Conservation (phyloP, 495 filamentous ascomycete genomes). For the Tuber umbilicatum region DNA sequence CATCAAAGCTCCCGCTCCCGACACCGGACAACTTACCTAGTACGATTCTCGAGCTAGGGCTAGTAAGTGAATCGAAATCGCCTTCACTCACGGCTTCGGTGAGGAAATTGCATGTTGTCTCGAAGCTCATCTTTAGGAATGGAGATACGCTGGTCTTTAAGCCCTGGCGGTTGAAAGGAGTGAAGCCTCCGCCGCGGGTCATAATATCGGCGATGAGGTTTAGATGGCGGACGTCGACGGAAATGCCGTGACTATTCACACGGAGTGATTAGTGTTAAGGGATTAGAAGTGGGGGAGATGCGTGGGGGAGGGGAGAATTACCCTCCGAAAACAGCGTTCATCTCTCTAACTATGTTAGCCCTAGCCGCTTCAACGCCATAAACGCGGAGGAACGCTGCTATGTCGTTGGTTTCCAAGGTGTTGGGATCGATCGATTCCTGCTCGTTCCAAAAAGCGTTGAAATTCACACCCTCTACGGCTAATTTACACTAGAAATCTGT, state of each 20-base stretch:
- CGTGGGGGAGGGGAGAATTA: not conserved
- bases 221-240: conserved; percentile 83
- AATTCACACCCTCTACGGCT: conserved; percentile 76
- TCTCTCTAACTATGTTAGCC: conserved; percentile 75
- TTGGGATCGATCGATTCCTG: conserved; percentile 83
- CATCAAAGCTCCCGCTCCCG: conserved; percentile 88
- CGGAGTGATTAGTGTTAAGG: not conserved
- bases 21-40: conserved; percentile 72
- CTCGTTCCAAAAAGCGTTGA: conserved; percentile 76
- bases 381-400: conserved; percentile 68
- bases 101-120: conserved; percentile 89
- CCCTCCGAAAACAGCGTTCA: conserved; percentile 72
- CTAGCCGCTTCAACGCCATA: conserved; percentile 95
- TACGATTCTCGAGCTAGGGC: conserved; percentile 81
- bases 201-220: conserved; percentile 96
- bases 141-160: conserved; percentile 74
- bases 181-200: conserved; percentile 81
- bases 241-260: conserved; percentile 67
- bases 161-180: conserved; percentile 83
- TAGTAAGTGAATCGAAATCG: conserved; percentile 80
- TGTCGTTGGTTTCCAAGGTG: conserved; percentile 83
- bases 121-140: conserved; percentile 97
- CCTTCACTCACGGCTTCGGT: conserved; percentile 83
- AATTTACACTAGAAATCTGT: conserved; percentile 33
- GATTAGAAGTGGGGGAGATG: not conserved